phyloP scores from a whole-genome alignment of 176 grass and related monocot genomes.

The Oryza coarctata region DNA sequence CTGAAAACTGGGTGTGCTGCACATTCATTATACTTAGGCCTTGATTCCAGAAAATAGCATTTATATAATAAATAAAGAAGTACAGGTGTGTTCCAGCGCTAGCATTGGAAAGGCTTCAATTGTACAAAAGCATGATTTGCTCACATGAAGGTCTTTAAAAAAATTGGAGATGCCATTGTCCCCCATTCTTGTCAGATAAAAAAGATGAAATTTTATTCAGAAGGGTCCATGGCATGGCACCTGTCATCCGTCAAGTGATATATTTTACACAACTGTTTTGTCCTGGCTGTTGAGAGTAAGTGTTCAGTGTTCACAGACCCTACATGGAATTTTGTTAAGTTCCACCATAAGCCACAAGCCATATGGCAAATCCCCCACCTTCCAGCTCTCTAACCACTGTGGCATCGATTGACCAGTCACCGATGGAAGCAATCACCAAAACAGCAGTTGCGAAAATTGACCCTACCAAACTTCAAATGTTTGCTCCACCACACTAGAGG shows the following conservation, averaged over 20 bases:
- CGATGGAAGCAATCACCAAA: background rate
- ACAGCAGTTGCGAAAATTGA: background rate
- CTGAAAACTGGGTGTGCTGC: background rate
- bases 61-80: background rate
- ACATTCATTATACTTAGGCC: background rate
- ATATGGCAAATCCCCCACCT: background rate
- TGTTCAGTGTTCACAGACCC: background rate
- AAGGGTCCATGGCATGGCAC: background rate
- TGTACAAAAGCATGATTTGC: conserved; percentile 14
- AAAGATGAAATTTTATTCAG: background rate
- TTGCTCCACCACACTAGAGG: conserved; percentile 1
- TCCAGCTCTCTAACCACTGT: background rate
- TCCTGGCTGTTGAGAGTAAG: background rate
- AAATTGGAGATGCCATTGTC: background rate
- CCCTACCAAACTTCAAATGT: background rate
- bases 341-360: conserved; percentile 5
- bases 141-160: background rate
- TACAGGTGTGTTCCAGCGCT: background rate
- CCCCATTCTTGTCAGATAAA: background rate
- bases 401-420: background rate
- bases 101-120: background rate
- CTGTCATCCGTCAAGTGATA: background rate
- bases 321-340: background rate
- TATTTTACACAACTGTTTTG: conserved; percentile 2
- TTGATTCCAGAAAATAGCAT: background rate